phyloP scores from a whole-genome alignment of 2,329 filamentous ascomycete genomes.

The Dactylonectria estremocensis region DNA sequence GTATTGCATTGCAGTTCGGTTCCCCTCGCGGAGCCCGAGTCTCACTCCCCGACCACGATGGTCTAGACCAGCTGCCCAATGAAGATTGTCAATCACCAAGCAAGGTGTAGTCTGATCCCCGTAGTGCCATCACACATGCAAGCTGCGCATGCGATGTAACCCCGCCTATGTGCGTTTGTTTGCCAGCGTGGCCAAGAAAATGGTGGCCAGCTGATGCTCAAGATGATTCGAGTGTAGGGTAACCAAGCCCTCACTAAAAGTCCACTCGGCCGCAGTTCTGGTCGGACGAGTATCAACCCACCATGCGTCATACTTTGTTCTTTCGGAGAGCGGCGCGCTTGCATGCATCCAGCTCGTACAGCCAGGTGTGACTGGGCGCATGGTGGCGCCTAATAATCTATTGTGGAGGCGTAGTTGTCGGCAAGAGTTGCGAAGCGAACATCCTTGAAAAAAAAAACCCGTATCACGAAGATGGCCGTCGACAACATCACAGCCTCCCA shows the following conservation, averaged over 20 bases:
- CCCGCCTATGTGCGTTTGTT: slow-evolving; percentile 39
- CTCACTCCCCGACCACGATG: slow-evolving; percentile 2
- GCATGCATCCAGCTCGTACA: slow-evolving; percentile 32
- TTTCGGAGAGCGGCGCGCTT: slow-evolving; percentile 42
- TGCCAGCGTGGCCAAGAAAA: slow-evolving; percentile 45
- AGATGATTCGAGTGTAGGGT: slow-evolving; percentile 43
- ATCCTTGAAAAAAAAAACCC: slow-evolving; percentile 30
- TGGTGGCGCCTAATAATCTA: slow-evolving; percentile 32
- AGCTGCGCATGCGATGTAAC: slow-evolving; percentile 32
- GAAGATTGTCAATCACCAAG: slow-evolving; percentile 22
- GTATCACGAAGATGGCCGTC: slow-evolving; percentile 19
- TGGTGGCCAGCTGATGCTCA: slow-evolving; percentile 41
- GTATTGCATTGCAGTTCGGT: neutral
- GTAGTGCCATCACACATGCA: slow-evolving; percentile 38
- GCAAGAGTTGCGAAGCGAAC: slow-evolving; percentile 21
- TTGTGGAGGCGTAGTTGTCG: slow-evolving; percentile 24
- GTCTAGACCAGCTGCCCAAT: slow-evolving; percentile 25
- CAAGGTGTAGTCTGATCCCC: slow-evolving; percentile 24
- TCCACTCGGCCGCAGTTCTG: slow-evolving; percentile 41
- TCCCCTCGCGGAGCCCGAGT: slow-evolving; percentile 2
- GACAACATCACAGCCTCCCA: neutral
- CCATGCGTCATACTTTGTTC: slow-evolving; percentile 43
- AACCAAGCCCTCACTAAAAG: slow-evolving; percentile 32
- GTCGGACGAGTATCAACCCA: slow-evolving; percentile 39
- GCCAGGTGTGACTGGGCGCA: slow-evolving; percentile 25